Evolutionary conservation across 768 basidiomycete genomes (phyloP).

Genomic region (Tephrocybe sp.): DNA sequence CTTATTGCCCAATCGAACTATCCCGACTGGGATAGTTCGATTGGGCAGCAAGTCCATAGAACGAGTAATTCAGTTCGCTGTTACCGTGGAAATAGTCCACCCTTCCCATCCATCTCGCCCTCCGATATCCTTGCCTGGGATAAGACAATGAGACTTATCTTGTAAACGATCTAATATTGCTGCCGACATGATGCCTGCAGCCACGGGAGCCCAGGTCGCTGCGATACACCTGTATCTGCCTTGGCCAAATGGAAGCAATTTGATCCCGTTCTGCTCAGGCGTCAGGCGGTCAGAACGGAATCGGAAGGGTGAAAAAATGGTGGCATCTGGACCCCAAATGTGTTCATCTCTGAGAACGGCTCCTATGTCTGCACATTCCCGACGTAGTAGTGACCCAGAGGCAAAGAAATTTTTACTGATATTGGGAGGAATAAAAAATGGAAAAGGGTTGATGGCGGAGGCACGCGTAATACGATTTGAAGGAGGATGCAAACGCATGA

Average conservation of each 20-base stretch:
- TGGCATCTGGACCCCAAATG: slow-evolving; percentile 36
- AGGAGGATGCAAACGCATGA: slow-evolving; percentile 50
- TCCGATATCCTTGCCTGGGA: slow-evolving; percentile 29
- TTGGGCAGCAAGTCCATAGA: neutral
- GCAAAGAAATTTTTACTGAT: neutral
- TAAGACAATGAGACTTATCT: slow-evolving; percentile 24
- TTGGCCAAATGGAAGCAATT: slow-evolving; percentile 45
- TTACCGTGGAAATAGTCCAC: slow-evolving; percentile 27
- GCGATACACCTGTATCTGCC: slow-evolving; percentile 49
- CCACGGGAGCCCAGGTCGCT: slow-evolving; percentile 46
- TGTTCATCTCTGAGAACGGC: slow-evolving; percentile 25
- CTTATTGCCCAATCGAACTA: too few species aligned
- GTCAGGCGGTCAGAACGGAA: slow-evolving; percentile 19
- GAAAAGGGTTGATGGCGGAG: neutral
- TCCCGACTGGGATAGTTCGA: too few species aligned
- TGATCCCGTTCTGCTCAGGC: slow-evolving; percentile 17
- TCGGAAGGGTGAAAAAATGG: slow-evolving; percentile 43
- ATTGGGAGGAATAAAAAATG: neutral
- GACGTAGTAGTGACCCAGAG: slow-evolving; percentile 4
- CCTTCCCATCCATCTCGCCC: slow-evolving; percentile 43
- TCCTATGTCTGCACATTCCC: slow-evolving; percentile 34
- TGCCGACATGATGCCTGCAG: slow-evolving; percentile 45
- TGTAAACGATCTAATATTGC: slow-evolving; percentile 33
- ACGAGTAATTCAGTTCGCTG: neutral
- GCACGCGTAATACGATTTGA: slow-evolving; percentile 42